Evolutionary conservation across 2,329 filamentous ascomycete species (phyloP).

Genomic region (Stagonosporopsis chrysanthemi): DNA sequence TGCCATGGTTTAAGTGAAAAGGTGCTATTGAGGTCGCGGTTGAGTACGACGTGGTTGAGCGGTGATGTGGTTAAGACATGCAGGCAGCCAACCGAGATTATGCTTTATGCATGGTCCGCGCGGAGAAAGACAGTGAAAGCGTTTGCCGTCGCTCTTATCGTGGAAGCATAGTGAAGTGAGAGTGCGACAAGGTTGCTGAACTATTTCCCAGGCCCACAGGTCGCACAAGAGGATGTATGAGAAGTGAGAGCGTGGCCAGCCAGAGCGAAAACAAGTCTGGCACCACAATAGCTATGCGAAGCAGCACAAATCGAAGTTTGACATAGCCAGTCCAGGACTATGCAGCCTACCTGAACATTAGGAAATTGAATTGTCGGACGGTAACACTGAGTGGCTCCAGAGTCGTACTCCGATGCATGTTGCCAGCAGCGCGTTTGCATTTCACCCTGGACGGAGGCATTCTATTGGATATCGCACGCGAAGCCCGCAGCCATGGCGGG

Average conservation of each 20-base stretch:
- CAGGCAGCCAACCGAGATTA: slow-evolving; percentile 1
- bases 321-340: background rate
- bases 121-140: slow-evolving; percentile 1
- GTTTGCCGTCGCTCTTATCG: background rate
- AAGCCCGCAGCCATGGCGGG: background rate
- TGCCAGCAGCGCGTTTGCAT: background rate
- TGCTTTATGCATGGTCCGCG: background rate
- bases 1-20: slow-evolving; percentile 12
- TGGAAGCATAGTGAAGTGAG: background rate
- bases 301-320: background rate
- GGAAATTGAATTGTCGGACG: background rate
- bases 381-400: background rate
- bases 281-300: background rate
- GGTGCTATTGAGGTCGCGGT: background rate
- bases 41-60: background rate
- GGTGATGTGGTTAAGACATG: background rate
- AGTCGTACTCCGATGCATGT: background rate
- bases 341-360: background rate
- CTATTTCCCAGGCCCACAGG: background rate
- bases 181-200: background rate
- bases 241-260: background rate
- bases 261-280: background rate
- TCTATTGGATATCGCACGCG: background rate
- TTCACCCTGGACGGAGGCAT: background rate
- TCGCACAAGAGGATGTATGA: background rate